Conservation (phyloP, 352 stramenopile genomes). For the Globisporangium ultimum region DNA sequence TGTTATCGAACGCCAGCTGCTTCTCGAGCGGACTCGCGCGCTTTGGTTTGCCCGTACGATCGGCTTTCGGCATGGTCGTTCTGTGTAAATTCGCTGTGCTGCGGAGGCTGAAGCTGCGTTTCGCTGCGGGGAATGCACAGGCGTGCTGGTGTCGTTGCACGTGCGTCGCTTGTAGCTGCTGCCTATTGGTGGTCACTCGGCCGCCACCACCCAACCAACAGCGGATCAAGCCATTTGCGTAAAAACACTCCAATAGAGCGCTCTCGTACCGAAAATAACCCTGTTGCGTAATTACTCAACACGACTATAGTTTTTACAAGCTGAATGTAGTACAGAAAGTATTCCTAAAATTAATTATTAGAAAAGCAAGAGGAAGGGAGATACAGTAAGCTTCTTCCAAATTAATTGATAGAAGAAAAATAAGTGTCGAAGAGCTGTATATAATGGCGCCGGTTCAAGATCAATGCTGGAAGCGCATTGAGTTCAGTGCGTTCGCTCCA, state of each 20-base stretch:
- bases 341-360: too few relatives aligned
- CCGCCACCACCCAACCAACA: conserved; percentile 15
- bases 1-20: conserved; percentile 83
- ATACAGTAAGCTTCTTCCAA: too few relatives aligned
- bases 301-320: too few relatives aligned
- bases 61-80: conserved; percentile 60
- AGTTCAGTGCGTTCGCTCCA: too few relatives aligned
- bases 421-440: too few relatives aligned
- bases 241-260: conserved; percentile 14
- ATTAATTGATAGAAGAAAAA: too few relatives aligned
- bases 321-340: too few relatives aligned
- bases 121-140: conserved; percentile 6
- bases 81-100: not conserved
- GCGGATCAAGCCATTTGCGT: conserved; percentile 15
- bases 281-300: too few relatives aligned
- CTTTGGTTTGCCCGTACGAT: conserved; percentile 69
- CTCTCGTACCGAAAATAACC: not conserved
- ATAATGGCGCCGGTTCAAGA: too few relatives aligned
- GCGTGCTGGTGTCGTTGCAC: not conserved
- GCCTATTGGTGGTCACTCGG: conserved; percentile 2
- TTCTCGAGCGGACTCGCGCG: conserved; percentile 84
- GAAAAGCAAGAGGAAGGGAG: too few relatives aligned
- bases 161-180: not conserved
- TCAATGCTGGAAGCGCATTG: too few relatives aligned
- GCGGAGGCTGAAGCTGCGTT: not conserved